A percentile compares a stretch with the other conserved stretches of the same genome.
Evolutionary conservation across 345 rosid species (phyloP).

Genomic region (Geranium rotundifolium): DNA sequence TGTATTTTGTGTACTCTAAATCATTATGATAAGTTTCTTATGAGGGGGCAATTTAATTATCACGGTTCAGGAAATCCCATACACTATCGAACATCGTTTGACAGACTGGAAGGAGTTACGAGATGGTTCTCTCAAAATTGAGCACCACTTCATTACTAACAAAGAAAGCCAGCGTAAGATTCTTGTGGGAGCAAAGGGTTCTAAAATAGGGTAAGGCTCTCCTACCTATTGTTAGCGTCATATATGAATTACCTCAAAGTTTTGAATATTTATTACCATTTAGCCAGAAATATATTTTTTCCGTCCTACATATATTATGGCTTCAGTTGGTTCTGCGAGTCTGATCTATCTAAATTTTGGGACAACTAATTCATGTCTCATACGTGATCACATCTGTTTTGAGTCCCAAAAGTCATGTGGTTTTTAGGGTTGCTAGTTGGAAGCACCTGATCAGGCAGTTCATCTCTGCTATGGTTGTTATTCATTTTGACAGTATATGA

Average conservation of each 20-base stretch:
- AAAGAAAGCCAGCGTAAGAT: slow-evolving; percentile 82
- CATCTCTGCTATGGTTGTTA: too few species aligned
- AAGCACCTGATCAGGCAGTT: too few species aligned
- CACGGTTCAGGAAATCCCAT: slow-evolving; percentile 66
- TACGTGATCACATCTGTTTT: not conserved
- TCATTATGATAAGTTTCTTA: not conserved
- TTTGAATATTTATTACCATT: too few species aligned
- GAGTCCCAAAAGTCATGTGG: not conserved
- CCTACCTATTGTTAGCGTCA: not conserved
- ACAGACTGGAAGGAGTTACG: slow-evolving; percentile 77
- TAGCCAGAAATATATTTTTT: too few species aligned
- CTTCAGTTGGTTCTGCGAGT: too few species aligned
- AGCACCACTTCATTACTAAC: slow-evolving; percentile 66
- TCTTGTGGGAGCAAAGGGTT: slow-evolving; percentile 86
- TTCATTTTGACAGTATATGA: too few species aligned
- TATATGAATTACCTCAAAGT: too few species aligned
- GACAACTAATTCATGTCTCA: too few species aligned
- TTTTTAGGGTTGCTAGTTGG: too few species aligned
- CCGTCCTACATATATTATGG: too few species aligned
- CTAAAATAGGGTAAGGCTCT: slow-evolving; percentile 57
- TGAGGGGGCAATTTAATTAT: not conserved
- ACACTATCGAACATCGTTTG: slow-evolving; percentile 66
- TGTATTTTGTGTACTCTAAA: not conserved
- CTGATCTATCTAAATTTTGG: too few species aligned
- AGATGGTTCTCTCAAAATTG: slow-evolving; percentile 82